A percentile compares a stretch with the other conserved stretches of the same genome.
Conservation (phyloP, 495 filamentous ascomycete genomes). For the Daldinia decipiens region DNA sequence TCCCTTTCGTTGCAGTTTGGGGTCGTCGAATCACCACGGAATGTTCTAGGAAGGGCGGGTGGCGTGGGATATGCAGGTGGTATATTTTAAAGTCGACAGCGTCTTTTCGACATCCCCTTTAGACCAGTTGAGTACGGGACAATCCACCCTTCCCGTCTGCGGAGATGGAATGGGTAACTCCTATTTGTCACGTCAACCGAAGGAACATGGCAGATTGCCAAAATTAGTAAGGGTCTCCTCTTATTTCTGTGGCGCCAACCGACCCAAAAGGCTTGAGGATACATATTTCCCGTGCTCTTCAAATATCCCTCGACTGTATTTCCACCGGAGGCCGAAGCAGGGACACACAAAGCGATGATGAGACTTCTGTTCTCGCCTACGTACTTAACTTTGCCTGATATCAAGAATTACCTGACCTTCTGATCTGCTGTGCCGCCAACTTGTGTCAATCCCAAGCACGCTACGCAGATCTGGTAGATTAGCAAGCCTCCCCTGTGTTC, state of each 20-base stretch:
- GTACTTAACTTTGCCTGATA: slow-evolving; percentile 26
- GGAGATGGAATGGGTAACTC: slow-evolving; percentile 35
- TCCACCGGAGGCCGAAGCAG: slow-evolving; percentile 27
- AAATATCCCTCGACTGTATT: slow-evolving; percentile 34
- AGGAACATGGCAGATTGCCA: slow-evolving; percentile 41
- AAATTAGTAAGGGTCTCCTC: slow-evolving; percentile 42
- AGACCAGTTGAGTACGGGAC: slow-evolving; percentile 36
- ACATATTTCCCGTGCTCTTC: slow-evolving; percentile 30
- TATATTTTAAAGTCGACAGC: slow-evolving; percentile 34
- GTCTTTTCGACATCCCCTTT: slow-evolving; percentile 27
- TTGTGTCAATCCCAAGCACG: slow-evolving; percentile 40
- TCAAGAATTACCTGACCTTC: slow-evolving; percentile 21
- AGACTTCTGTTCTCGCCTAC: slow-evolving; percentile 21
- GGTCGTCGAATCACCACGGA: slow-evolving; percentile 40
- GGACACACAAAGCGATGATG: slow-evolving; percentile 33
- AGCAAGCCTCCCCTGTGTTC: slow-evolving; percentile 26
- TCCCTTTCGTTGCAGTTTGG: slow-evolving; percentile 20
- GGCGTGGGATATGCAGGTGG: slow-evolving; percentile 28
- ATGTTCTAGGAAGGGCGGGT: slow-evolving; percentile 39
- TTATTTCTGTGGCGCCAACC: slow-evolving; percentile 25
- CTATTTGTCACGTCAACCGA: slow-evolving; percentile 39
- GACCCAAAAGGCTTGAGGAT: slow-evolving; percentile 29
- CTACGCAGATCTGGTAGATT: slow-evolving; percentile 28
- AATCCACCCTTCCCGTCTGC: slow-evolving; percentile 45
- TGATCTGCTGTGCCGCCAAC: slow-evolving; percentile 34